A percentile compares a stretch with the other conserved stretches of the same genome.
Conservation (phyloP, 805 yeast genomes). For the Saturnispora silvae region DNA sequence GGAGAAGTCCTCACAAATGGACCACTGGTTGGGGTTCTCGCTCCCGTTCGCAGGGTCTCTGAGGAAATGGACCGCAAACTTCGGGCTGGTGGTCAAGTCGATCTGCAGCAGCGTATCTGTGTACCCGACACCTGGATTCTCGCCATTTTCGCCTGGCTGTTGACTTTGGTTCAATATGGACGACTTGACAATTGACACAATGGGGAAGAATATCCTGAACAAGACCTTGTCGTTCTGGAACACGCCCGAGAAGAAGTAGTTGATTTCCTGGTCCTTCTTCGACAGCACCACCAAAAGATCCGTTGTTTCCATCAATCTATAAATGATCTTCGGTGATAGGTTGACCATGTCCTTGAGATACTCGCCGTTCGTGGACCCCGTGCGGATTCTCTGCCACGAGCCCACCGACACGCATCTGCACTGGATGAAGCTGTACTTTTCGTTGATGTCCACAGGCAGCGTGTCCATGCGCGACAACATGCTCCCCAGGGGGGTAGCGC, state of each 20-base stretch:
- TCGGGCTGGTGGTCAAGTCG: conserved; percentile 45
- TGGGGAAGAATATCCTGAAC: conserved; percentile 64
- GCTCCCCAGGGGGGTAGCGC: too few species aligned
- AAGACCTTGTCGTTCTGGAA: conserved; percentile 57
- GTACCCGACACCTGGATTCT: conserved; percentile 24
- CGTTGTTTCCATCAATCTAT: conserved; percentile 53
- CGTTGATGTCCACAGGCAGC: conserved; percentile 47
- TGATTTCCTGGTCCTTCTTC: conserved; percentile 59
- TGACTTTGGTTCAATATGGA: conserved; percentile 38
- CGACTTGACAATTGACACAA: conserved; percentile 47
- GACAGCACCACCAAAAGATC: conserved; percentile 64
- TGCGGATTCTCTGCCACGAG: conserved; percentile 67
- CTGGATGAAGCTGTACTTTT: conserved; percentile 56
- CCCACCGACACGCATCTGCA: conserved; percentile 64
- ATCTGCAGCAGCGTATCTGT: conserved; percentile 29
- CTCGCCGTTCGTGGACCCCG: conserved; percentile 40
- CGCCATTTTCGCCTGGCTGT: conserved; percentile 15
- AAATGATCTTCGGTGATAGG: conserved; percentile 56
- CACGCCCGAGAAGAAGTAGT: conserved; percentile 69
- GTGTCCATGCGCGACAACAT: conserved; percentile 12
- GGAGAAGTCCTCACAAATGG: conserved; percentile 73
- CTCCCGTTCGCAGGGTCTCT: conserved; percentile 36
- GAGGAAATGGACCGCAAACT: conserved; percentile 67
- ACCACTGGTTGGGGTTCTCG: conserved; percentile 55
- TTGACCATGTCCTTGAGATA: conserved; percentile 41